Evolutionary conservation across 805 yeast species (phyloP).

Genomic region (Starmerella stigmatis): DNA sequence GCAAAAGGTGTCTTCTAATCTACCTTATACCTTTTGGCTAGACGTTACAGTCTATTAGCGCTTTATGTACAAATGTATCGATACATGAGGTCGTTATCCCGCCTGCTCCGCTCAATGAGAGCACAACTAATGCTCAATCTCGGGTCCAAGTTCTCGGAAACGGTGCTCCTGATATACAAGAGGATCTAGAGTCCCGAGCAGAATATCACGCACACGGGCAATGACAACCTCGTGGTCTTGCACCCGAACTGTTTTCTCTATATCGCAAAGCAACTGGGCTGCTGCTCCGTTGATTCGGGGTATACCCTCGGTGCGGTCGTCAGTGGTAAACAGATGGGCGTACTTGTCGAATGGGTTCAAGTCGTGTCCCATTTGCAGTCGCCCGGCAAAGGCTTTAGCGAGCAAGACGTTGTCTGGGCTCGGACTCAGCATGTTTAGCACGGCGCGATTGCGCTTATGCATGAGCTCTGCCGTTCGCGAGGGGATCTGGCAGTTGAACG

Average conservation of each 20-base stretch:
- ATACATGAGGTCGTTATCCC: too few species aligned
- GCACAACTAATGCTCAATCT: neutral
- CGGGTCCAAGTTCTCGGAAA: slow-evolving; percentile 15
- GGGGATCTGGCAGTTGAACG: slow-evolving; percentile 79
- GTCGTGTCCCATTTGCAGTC: slow-evolving; percentile 33
- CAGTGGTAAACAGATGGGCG: slow-evolving; percentile 19
- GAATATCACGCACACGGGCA: slow-evolving; percentile 45
- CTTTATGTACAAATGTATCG: too few species aligned
- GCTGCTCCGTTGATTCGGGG: slow-evolving; percentile 26
- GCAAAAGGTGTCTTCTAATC: too few species aligned
- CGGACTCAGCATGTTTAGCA: slow-evolving; percentile 68
- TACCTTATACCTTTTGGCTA: too few species aligned
- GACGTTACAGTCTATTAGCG: too few species aligned
- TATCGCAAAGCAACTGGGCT: slow-evolving; percentile 27
- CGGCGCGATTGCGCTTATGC: slow-evolving; percentile 43
- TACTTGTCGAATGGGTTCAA: slow-evolving; percentile 30
- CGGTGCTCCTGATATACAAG: slow-evolving; percentile 17
- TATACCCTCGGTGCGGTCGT: slow-evolving; percentile 15
- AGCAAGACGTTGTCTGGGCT: slow-evolving; percentile 42
- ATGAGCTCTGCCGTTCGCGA: slow-evolving; percentile 64
- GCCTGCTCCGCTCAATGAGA: too few species aligned
- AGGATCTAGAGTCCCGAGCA: slow-evolving; percentile 9
- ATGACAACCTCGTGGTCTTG: slow-evolving; percentile 90
- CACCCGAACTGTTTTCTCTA: slow-evolving; percentile 32
- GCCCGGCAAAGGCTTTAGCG: slow-evolving; percentile 56